Conservation (phyloP, 176 grass and related monocot genomes). For the Carex littledalei region DNA sequence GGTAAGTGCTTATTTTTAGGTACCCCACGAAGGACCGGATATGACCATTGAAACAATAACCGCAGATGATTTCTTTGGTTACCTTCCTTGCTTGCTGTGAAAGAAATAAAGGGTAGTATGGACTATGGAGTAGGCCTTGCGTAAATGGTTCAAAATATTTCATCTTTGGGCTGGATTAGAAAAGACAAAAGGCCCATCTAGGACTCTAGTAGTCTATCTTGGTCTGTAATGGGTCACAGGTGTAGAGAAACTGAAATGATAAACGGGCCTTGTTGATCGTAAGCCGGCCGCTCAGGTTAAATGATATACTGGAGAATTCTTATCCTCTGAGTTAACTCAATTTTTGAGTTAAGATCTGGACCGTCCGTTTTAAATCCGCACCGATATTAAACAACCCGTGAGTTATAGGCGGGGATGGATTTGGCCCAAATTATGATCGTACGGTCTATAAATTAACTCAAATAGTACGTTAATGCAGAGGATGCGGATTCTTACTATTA, state of each 20-base stretch:
- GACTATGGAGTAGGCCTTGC: background rate
- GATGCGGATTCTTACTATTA: too few relatives aligned
- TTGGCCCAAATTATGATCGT: too few relatives aligned
- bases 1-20: background rate
- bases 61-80: background rate
- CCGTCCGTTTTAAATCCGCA: too few relatives aligned
- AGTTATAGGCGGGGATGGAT: too few relatives aligned
- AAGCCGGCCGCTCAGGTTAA: background rate
- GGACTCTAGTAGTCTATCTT: too few relatives aligned
- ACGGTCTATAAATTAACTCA: too few relatives aligned
- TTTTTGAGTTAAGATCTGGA: too few relatives aligned
- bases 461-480: too few relatives aligned
- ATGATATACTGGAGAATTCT: too few relatives aligned
- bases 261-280: background rate
- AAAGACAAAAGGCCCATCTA: background rate
- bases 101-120: background rate
- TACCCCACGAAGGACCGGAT: background rate
- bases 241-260: background rate
- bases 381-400: too few relatives aligned
- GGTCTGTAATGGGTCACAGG: too few relatives aligned
- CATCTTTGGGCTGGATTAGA: background rate
- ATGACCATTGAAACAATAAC: background rate
- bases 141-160: background rate
- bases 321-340: too few relatives aligned
- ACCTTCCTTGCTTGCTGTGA: conserved; percentile 19